Percentiles rank a stretch among this genome's conserved stretches.
These are phyloP conservation scores for Theileria orientalis DNA, from an alignment of 169 alveolate species.

Conservation along the genomic window DNA sequence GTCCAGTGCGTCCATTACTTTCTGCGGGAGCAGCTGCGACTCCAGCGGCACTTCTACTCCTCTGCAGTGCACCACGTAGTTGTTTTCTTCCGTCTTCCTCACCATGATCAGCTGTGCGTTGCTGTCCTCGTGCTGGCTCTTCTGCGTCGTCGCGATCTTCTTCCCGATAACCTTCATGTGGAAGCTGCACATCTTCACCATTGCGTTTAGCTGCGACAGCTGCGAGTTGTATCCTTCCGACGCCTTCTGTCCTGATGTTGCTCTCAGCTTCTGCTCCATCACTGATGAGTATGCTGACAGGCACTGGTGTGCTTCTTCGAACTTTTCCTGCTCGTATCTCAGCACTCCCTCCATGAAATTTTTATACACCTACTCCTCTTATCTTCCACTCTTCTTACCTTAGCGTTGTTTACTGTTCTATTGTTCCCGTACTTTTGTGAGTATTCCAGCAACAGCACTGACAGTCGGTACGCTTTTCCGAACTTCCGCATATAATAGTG, in stretches of 20 bases:
- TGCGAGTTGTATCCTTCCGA: slow-evolving; percentile 54
- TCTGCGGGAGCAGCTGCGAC: slow-evolving; percentile 49
- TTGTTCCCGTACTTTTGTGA: slow-evolving; percentile 41
- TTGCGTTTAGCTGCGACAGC: slow-evolving; percentile 45
- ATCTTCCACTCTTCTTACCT: slow-evolving; percentile 9
- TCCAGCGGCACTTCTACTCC: slow-evolving; percentile 19
- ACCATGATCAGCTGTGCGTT: slow-evolving; percentile 46
- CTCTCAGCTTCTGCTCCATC: slow-evolving; percentile 52
- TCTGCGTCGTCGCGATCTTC: slow-evolving; percentile 4
- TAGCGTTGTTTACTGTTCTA: slow-evolving; percentile 40
- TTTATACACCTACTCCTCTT: slow-evolving; percentile 22
- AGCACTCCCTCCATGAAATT: slow-evolving; percentile 56
- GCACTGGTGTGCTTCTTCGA: slow-evolving; percentile 34
- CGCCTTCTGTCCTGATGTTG: slow-evolving; percentile 4
- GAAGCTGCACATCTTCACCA: slow-evolving; percentile 58
- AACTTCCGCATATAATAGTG: slow-evolving; percentile 55
- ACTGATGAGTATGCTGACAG: slow-evolving; percentile 52
- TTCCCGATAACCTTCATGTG: slow-evolving; percentile 56
- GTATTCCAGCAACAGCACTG: slow-evolving; percentile 26
- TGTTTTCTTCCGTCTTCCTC: slow-evolving; percentile 12
- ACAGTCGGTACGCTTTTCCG: slow-evolving; percentile 27
- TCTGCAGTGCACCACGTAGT: slow-evolving; percentile 37
- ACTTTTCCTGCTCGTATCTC: slow-evolving; percentile 44
- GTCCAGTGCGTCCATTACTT: slow-evolving; percentile 39
- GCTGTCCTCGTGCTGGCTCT: slow-evolving; percentile 30